Evolutionary conservation across 106 monocot species (phyloP), one percentile per base, ranked within the genome.

Genomic region (Dendrobium nobile): DNA sequence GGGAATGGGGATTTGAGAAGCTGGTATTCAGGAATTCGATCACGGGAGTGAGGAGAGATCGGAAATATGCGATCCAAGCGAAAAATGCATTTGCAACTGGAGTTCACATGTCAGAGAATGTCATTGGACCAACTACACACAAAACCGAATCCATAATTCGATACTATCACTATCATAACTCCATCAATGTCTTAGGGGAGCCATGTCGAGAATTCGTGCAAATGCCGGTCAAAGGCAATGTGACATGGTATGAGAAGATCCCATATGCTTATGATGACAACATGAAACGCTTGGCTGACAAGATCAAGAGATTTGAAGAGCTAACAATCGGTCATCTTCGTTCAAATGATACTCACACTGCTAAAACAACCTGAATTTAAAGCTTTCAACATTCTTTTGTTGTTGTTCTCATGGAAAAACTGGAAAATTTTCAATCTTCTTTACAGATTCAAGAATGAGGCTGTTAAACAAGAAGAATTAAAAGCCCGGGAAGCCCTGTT

Each of bases 1-100:
- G 92, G 80, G 79, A 83, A 86, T 90, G 92, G 92, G 92, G 90
- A 18, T 80, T 93, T 61, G 92, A 93, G 85, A 90, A 93, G 84
- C 78, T 93, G 54, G 90, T 93, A 2, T 93, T 85, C 90, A 70
- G 86, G 75, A 85, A 93, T 77, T 79, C 79, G 18, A 79, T 79
- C 79, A 67, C 79, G 3, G 79, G 79, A 10, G 54, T 79, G 20
- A 79, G 79, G 44, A 79, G 79, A 65, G 79, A 79, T 75, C 76
- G 88, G 19, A 93, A 93, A 80, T 93, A 93, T 7, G 90, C 90
- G 1, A 84, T 93, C 75, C 90, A 89, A 84, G 85, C 93, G 0
- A 72, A 85, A 16, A 80, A 82, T 22, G 93, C 84, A 7, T 87
- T 80, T n/a, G 87, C 93, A 9, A 84, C 93, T 1, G 93, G 93